Percentiles rank a stretch among this genome's conserved stretches.
phyloP scores from a whole-genome alignment of 345 rosid species.

The Isatis tinctoria region DNA sequence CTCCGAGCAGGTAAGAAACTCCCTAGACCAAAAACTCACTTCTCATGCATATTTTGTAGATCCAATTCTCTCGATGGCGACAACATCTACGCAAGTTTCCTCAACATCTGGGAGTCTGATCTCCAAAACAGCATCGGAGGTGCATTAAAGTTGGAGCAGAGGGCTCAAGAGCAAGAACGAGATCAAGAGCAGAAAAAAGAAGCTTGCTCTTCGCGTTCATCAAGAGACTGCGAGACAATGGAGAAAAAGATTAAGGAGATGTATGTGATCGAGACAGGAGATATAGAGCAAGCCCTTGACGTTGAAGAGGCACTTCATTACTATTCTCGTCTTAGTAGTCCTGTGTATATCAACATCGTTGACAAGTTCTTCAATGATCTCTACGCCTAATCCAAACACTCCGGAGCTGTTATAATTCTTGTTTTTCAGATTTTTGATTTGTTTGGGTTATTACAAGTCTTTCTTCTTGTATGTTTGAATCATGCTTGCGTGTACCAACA shows the following conservation, averaged over 20 bases:
- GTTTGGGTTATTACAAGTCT: not conserved
- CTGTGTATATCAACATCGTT: constrained; percentile 70
- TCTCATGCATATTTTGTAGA: constrained; percentile 27
- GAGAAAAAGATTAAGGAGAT: constrained; percentile 73
- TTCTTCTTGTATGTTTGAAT: not conserved
- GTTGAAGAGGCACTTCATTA: constrained; percentile 90
- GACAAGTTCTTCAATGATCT: constrained; percentile 73
- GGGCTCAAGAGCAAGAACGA: constrained; percentile 9
- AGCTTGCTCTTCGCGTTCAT: constrained; percentile 9
- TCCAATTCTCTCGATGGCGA: constrained; percentile 26
- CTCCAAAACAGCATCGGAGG: constrained; percentile 12
- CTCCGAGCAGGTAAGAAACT: constrained; percentile 46
- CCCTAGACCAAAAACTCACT: constrained; percentile 29
- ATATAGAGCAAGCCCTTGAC: constrained; percentile 72
- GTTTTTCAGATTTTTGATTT: not conserved
- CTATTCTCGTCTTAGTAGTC: constrained; percentile 73
- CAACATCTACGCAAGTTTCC: constrained; percentile 25
- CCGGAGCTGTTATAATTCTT: not conserved
- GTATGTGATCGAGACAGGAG: constrained; percentile 67
- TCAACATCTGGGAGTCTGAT: constrained; percentile 32
- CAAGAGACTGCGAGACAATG: constrained; percentile 29
- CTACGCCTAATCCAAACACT: constrained; percentile 37
- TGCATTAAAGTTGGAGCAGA: constrained; percentile 1
- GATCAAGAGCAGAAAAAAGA: constrained; percentile 8
- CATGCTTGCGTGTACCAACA: not conserved